Evolutionary conservation across 352 stramenopile species (phyloP).

Genomic region (Globisporangium solare): DNA sequence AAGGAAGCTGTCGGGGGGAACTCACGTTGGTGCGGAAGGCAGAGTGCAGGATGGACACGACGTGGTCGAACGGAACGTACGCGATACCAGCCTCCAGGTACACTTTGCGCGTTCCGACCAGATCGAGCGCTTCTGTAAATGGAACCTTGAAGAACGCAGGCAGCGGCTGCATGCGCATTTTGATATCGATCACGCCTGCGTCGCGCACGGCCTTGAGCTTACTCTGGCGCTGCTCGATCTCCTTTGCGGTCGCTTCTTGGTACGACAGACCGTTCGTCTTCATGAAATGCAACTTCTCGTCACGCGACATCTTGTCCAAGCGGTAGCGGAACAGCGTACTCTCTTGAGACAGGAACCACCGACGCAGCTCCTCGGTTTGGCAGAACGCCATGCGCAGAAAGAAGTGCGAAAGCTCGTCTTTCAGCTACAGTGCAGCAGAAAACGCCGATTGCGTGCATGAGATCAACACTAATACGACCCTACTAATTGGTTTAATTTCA

Average conservation of each 20-base stretch:
- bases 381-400: slow-evolving; percentile 98
- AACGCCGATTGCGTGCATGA: not conserved
- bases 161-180: slow-evolving; percentile 44
- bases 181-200: slow-evolving; percentile 35
- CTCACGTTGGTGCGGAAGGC: slow-evolving; percentile 88
- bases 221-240: slow-evolving; percentile 54
- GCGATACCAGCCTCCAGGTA: slow-evolving; percentile 93
- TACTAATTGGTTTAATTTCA: not conserved
- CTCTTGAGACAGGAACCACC: slow-evolving; percentile 97
- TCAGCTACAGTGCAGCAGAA: slow-evolving; percentile 32
- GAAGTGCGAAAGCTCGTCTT: slow-evolving; percentile 96
- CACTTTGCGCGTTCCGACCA: slow-evolving; percentile 88
- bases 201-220: slow-evolving; percentile 75
- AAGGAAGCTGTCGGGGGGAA: not conserved
- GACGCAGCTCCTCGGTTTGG: slow-evolving; percentile 95
- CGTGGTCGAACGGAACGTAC: slow-evolving; percentile 93
- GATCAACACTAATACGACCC: not conserved
- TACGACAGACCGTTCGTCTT: slow-evolving; percentile 81
- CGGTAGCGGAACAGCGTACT: slow-evolving; percentile 92
- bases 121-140: slow-evolving; percentile 95
- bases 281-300: slow-evolving; percentile 87
- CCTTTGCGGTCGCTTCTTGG: slow-evolving; percentile 56
- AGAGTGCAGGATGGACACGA: slow-evolving; percentile 93
- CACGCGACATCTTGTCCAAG: slow-evolving; percentile 86
- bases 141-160: slow-evolving; percentile 94